Evolutionary conservation across 1,284 basidiomycete genomes (phyloP), one percentile per base, ranked within the genome.

Genomic region (Macrocystidia cucumis): DNA sequence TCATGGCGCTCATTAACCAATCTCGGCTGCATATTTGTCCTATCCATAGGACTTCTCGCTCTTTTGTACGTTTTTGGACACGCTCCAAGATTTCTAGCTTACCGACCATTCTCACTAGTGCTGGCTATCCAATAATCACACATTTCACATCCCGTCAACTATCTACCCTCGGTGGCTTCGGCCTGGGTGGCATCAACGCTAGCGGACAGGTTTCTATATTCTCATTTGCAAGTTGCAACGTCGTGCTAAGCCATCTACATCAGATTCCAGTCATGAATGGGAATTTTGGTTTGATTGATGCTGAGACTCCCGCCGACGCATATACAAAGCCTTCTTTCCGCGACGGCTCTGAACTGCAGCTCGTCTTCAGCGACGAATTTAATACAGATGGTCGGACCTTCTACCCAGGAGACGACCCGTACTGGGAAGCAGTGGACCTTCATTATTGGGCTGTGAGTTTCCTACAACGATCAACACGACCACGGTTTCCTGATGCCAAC

Each of bases 281-380:
- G 2, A 75, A 75, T 49, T 79, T 75, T 49, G 77, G 74, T 3
- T 61, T 91, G 36, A 80, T 93, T 44, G 91, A 93, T 56, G 37
- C 63, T 4, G 78, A 87, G 38, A 93, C 91, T 0, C 88, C 88
- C 2, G 39, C 63, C 13, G 64, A 68, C 2, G 74, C 61, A 1
- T 74, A 74, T 48, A 77, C 74, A 1, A 79, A 77, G 35, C 51
- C 56, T 3, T 81, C 83, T 34, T 78, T 66, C 48, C 54, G 57
- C 16, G 70, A 77, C 41, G 64, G 62, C 3, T 50, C 63, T 8
- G 55, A 67, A 14, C 65, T 74, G 62, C 73, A 80, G 37, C 67
- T 95, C 5, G 78, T 91, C 2, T 93, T 87, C 54, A 89, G 84
- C 32, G 91, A 95, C 57, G 92, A 95, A 61, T 96, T 96, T 59